Evolutionary conservation across 176 grass and related monocot genomes (phyloP).

Genomic region (Pontederia crassipes): DNA sequence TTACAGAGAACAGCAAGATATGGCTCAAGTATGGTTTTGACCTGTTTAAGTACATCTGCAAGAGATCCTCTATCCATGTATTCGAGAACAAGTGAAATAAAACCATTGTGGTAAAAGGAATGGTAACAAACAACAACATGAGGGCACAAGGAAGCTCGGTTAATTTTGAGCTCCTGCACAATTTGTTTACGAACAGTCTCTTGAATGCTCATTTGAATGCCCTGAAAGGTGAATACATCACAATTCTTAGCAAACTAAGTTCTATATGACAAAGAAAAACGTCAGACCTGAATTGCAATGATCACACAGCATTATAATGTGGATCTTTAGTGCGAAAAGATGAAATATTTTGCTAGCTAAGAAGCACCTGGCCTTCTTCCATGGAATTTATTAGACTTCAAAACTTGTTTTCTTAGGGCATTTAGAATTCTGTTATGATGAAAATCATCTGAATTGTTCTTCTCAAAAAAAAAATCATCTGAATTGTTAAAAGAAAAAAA

Average conservation of each 20-base stretch:
- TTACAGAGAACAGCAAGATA: slow-evolving; percentile 91
- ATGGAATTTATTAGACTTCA: no score
- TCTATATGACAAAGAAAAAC: no score
- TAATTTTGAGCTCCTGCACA: slow-evolving; percentile 99
- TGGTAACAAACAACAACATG: slow-evolving; percentile 83
- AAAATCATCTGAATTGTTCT: no score
- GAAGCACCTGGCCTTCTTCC: no score
- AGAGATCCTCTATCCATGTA: slow-evolving; percentile 98
- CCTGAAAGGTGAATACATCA: slow-evolving; percentile 29
- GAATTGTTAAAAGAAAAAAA: no score
- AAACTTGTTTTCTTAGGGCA: no score
- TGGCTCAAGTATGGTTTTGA: slow-evolving; percentile 92
- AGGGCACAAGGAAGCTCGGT: slow-evolving; percentile 64
- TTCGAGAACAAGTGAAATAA: slow-evolving; percentile 94
- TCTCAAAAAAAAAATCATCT: no score
- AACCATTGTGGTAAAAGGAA: slow-evolving; percentile 96
- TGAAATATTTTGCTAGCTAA: no score
- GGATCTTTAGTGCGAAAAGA: no score
- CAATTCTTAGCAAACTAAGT: not conserved
- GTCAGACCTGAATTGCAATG: no score
- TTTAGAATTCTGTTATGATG: no score
- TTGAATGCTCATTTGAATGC: slow-evolving; percentile 99
- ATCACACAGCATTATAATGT: no score
- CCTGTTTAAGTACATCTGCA: slow-evolving; percentile 85
- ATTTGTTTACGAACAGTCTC: slow-evolving; percentile 89